Percentiles rank a stretch among this genome's conserved stretches.
Evolutionary conservation across 306 rosid species (phyloP).

Genomic region (Acacia crassicarpa): DNA sequence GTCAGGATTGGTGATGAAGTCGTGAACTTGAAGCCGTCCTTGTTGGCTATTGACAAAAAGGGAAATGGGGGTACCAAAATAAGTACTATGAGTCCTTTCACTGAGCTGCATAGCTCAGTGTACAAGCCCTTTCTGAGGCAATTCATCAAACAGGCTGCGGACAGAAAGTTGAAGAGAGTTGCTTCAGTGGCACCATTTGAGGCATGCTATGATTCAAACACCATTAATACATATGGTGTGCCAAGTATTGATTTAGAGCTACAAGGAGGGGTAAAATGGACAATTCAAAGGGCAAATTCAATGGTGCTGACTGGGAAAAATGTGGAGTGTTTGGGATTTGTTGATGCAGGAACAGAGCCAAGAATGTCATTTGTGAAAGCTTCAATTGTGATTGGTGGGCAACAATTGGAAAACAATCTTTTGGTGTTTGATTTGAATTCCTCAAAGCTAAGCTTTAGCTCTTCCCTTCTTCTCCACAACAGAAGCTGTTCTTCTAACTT

Average conservation of each 20-base stretch:
- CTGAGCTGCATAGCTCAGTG: conserved; percentile 17
- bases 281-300: conserved; percentile 30
- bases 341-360: conserved; percentile 30
- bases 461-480: conserved; percentile 19
- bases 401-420: neutral
- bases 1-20: neutral
- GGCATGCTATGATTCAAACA: conserved; percentile 35
- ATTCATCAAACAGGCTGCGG: conserved; percentile 33
- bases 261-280: conserved; percentile 29
- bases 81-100: conserved; percentile 15
- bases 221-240: conserved; percentile 5
- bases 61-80: conserved; percentile 1
- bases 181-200: conserved; percentile 35
- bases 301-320: conserved; percentile 30
- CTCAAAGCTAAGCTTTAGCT: conserved; percentile 25
- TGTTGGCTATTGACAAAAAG: neutral
- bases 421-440: conserved; percentile 13
- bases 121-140: conserved; percentile 30
- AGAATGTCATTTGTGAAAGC: conserved; percentile 1
- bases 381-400: conserved; percentile 33
- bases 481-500: conserved; percentile 20
- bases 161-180: conserved; percentile 27
- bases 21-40: neutral
- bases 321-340: conserved; percentile 35
- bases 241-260: conserved; percentile 38